phyloP scores from a whole-genome alignment of 2,329 filamentous ascomycete genomes.

The Talaromyces sp. region DNA sequence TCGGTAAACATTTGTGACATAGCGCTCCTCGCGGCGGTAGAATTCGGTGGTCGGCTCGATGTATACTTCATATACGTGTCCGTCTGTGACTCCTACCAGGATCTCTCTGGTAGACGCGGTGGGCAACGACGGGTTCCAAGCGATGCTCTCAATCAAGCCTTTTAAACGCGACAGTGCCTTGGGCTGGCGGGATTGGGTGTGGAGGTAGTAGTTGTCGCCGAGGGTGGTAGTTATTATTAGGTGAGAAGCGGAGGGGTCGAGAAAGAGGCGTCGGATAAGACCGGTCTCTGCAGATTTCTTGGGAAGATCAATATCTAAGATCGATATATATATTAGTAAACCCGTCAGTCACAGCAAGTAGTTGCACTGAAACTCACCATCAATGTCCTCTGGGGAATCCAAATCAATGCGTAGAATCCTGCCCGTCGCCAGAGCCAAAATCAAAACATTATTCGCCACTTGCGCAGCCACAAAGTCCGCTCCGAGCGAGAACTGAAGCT shows the following conservation, averaged over 20 bases:
- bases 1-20: constrained; percentile 77
- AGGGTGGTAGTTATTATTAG: constrained; percentile 84
- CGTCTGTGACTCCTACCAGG: constrained; percentile 83
- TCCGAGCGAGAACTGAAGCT: constrained; percentile 89
- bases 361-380: constrained; percentile 51
- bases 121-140: constrained; percentile 90
- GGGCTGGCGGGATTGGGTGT: constrained; percentile 86
- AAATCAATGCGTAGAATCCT: constrained; percentile 91
- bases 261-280: constrained; percentile 91
- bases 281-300: constrained; percentile 89
- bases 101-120: constrained; percentile 95
- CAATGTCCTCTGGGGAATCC: constrained; percentile 90
- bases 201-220: constrained; percentile 96
- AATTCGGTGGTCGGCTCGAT: constrained; percentile 94
- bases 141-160: constrained; percentile 84
- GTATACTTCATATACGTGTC: constrained; percentile 89
- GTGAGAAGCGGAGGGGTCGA: constrained; percentile 94
- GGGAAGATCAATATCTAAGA: constrained; percentile 88
- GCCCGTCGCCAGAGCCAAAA: constrained; percentile 85
- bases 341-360: background rate
- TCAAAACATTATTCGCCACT: constrained; percentile 93
- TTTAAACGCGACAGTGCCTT: constrained; percentile 76
- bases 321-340: constrained; percentile 11
- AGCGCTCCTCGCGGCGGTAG: constrained; percentile 91
- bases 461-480: constrained; percentile 95